A percentile compares a stretch with the other conserved stretches of the same genome.
Evolutionary conservation across 1,284 basidiomycete genomes (phyloP).

Genomic region (Wolfiporia cocos): DNA sequence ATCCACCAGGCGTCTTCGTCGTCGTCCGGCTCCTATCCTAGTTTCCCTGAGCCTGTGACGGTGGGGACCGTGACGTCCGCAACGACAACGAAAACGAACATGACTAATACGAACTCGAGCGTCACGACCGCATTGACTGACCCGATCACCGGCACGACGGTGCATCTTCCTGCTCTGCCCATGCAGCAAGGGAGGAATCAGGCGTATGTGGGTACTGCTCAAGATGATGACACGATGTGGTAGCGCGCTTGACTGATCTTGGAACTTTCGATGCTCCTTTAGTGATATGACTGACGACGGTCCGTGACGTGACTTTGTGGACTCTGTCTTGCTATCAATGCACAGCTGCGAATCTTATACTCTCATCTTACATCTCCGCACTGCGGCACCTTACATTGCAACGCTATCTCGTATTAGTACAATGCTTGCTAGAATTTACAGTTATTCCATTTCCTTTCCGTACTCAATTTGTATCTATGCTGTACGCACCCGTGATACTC

Average conservation of each 20-base stretch:
- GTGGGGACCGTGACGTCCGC: constrained; percentile 22
- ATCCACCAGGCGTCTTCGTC: constrained; percentile 7
- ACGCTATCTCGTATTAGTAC: too few relatives aligned
- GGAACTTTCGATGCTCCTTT: not conserved
- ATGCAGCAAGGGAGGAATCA: constrained; percentile 15
- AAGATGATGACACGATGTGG: constrained; percentile 16
- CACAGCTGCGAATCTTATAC: too few relatives aligned
- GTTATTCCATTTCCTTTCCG: too few relatives aligned
- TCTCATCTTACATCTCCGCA: too few relatives aligned
- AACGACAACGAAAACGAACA: constrained; percentile 17
- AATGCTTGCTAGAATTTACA: too few relatives aligned
- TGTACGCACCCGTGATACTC: too few relatives aligned
- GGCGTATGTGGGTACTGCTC: constrained; percentile 8
- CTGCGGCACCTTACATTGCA: too few relatives aligned
- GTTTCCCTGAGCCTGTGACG: constrained; percentile 6
- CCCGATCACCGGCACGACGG: constrained; percentile 26
- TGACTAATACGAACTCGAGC: constrained; percentile 24
- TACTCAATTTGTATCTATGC: too few relatives aligned
- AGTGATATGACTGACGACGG: too few relatives aligned
- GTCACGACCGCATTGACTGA: constrained; percentile 30
- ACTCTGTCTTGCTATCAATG: too few relatives aligned
- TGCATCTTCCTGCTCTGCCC: constrained; percentile 27
- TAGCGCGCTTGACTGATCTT: too few relatives aligned
- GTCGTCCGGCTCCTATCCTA: constrained; percentile 6
- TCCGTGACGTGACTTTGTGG: too few relatives aligned